phyloP scores from a whole-genome alignment of 495 filamentous ascomycete species.

The Delitschia confertaspora region DNA sequence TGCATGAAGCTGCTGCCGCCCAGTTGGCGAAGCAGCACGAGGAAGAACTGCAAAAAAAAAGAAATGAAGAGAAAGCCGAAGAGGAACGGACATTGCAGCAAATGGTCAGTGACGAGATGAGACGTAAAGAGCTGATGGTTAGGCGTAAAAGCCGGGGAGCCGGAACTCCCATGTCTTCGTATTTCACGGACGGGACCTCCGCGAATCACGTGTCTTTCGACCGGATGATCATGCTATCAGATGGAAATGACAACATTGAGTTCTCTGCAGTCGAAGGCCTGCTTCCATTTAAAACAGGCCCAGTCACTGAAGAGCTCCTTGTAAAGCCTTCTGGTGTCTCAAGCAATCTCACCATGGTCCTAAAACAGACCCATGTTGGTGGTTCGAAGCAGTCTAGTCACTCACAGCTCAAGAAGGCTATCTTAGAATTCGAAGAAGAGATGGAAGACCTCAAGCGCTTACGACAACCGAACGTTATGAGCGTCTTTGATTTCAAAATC shows the following conservation, averaged over 20 bases:
- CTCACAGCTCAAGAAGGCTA: constrained; percentile 49
- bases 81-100: constrained; percentile 67
- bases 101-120: constrained; percentile 68
- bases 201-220: constrained; percentile 57
- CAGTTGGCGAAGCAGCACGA: constrained; percentile 40
- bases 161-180: constrained; percentile 30
- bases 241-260: constrained; percentile 10
- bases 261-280: constrained; percentile 22
- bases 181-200: constrained; percentile 32
- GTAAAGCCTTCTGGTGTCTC: constrained; percentile 30
- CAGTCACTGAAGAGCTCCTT: constrained; percentile 27
- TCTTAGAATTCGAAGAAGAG: constrained; percentile 57
- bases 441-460: constrained; percentile 65
- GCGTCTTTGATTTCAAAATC: constrained; percentile 75
- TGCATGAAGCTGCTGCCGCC: constrained; percentile 50
- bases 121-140: constrained; percentile 42
- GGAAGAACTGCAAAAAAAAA: constrained; percentile 40
- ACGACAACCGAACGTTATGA: constrained; percentile 66
- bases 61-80: constrained; percentile 49
- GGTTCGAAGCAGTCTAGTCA: constrained; percentile 44
- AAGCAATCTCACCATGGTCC: constrained; percentile 46
- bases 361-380: constrained; percentile 59
- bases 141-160: constrained; percentile 29
- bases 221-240: constrained; percentile 44
- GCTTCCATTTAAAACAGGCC: constrained; percentile 14